These are phyloP conservation scores for Fusarium floridanum DNA, from an alignment of 2,329 filamentous ascomycete genomes.

Conservation along the genomic window DNA sequence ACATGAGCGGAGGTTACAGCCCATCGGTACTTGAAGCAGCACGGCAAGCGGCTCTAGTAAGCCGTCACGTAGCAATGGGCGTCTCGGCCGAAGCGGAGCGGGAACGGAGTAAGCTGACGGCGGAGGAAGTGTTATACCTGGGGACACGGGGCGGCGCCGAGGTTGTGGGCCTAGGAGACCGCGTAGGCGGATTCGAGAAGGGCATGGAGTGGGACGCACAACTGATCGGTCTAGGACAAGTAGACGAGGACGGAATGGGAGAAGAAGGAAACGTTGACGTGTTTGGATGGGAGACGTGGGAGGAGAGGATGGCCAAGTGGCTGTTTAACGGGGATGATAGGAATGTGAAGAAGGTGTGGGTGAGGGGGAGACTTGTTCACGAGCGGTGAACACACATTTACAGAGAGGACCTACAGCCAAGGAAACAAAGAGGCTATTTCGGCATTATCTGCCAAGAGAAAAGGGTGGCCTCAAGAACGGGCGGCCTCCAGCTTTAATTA, in stretches of 20 bases:
- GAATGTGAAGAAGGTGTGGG: conserved; percentile 91
- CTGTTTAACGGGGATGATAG: conserved; percentile 93
- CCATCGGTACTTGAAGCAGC: conserved; percentile 86
- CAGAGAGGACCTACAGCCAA: neutral
- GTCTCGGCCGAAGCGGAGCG: conserved; percentile 44
- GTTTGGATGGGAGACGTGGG: conserved; percentile 93
- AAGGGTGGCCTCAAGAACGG: neutral
- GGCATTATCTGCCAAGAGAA: neutral
- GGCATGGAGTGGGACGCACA: conserved; percentile 95
- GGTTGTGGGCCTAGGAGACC: conserved; percentile 79
- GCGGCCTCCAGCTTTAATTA: neutral
- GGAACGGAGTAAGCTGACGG: conserved; percentile 76
- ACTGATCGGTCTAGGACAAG: conserved; percentile 74
- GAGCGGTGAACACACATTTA: neutral
- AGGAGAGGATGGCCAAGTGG: conserved; percentile 92
- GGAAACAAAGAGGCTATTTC: neutral
- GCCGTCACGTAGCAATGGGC: conserved; percentile 75
- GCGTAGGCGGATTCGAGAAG: conserved; percentile 83
- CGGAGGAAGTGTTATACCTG: conserved; percentile 88
- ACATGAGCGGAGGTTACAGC: conserved; percentile 90
- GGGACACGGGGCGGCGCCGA: conserved; percentile 89
- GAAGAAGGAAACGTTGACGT: conserved; percentile 80
- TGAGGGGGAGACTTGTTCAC: conserved; percentile 85
- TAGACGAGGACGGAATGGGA: conserved; percentile 59
- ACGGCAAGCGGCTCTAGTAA: conserved; percentile 83